phyloP scores from a whole-genome alignment of 306 rosid species.

The Begonia fuchsioides region DNA sequence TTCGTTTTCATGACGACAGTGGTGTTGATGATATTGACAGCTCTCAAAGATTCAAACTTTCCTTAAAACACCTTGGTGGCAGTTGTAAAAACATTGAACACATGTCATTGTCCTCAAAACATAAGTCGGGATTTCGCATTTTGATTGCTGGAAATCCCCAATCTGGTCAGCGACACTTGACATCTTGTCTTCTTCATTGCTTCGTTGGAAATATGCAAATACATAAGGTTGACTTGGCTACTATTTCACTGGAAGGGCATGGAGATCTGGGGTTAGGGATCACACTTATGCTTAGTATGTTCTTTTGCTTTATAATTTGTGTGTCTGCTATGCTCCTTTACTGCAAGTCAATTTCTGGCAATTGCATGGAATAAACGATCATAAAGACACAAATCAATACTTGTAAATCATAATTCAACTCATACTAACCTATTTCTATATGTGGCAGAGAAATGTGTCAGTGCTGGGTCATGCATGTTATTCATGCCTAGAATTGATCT shows the following conservation, averaged over 20 bases:
- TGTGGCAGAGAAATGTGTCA: slow-evolving; percentile 71
- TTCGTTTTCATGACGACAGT: slow-evolving; percentile 16
- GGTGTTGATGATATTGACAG: slow-evolving; percentile 4
- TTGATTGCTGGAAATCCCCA: slow-evolving; percentile 63
- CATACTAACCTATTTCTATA: slow-evolving; percentile 7
- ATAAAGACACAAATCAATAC: too few species aligned
- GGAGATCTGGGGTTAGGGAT: slow-evolving; percentile 85
- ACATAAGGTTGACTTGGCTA: slow-evolving; percentile 83
- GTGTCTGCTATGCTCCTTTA: too few species aligned
- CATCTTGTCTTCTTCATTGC: slow-evolving; percentile 82
- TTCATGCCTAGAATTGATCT: slow-evolving; percentile 94
- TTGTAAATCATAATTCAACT: background rate
- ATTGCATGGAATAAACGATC: too few species aligned
- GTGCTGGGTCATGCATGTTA: slow-evolving; percentile 38
- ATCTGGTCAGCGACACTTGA: slow-evolving; percentile 91
- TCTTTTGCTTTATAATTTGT: slow-evolving; percentile 9
- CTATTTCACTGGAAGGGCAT: slow-evolving; percentile 81
- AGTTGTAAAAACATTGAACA: slow-evolving; percentile 17
- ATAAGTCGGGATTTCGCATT: slow-evolving; percentile 55
- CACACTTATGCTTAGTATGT: slow-evolving; percentile 62
- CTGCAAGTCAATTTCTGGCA: too few species aligned
- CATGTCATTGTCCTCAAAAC: slow-evolving; percentile 23
- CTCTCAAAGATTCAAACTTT: slow-evolving; percentile 13
- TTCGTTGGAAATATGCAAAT: slow-evolving; percentile 65
- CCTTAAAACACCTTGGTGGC: slow-evolving; percentile 24